Percentiles rank a stretch among this genome's conserved stretches.
These are phyloP conservation scores for Cercis canadensis DNA, from an alignment of 306 rosid genomes.

Conservation along the genomic window DNA sequence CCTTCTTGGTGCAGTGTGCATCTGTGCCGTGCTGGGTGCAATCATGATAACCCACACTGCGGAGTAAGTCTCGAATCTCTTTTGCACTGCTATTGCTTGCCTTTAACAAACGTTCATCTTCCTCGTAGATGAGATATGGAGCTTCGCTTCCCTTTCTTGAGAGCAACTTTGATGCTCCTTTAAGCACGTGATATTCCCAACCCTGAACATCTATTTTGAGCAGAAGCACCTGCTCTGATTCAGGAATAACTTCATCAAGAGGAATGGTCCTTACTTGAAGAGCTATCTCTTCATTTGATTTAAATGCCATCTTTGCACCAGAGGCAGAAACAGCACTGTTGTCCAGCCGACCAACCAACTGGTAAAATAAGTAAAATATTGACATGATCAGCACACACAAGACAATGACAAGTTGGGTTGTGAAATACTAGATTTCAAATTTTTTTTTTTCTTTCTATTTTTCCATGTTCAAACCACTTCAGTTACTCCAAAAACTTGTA, in stretches of 20 bases:
- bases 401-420: constrained; percentile 24
- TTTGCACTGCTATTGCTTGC: constrained; percentile 89
- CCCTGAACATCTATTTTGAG: constrained; percentile 98
- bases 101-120: constrained; percentile 81
- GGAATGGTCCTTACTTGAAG: constrained; percentile 83
- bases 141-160: constrained; percentile 85
- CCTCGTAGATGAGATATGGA: constrained; percentile 95
- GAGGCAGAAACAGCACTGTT: constrained; percentile 95
- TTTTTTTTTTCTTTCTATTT: background rate
- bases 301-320: constrained; percentile 95
- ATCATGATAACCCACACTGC: constrained; percentile 71
- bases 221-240: constrained; percentile 70
- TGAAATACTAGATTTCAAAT: background rate
- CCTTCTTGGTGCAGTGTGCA: constrained; percentile 89
- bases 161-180: constrained; percentile 79
- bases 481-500: background rate
- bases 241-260: constrained; percentile 77
- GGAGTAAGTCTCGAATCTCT: constrained; percentile 79
- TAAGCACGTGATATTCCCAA: constrained; percentile 97
- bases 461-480: background rate
- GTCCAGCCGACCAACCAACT: constrained; percentile 97
- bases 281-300: constrained; percentile 87
- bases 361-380: constrained; percentile 37
- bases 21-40: constrained; percentile 91
- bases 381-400: constrained; percentile 30